Evolutionary conservation across 805 yeast species (phyloP).

Genomic region (Phaffomyces antillensis): DNA sequence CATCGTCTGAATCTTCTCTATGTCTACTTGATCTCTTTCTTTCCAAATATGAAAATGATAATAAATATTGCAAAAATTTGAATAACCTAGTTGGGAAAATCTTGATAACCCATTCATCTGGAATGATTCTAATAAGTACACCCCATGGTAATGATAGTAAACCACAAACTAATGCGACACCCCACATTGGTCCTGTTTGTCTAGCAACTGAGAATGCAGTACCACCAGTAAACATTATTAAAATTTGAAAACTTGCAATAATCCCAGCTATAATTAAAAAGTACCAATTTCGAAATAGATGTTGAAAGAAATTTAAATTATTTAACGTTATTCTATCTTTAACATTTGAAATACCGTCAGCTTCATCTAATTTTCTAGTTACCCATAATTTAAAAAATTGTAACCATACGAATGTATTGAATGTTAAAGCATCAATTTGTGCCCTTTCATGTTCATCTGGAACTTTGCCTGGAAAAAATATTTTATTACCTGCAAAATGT

Average conservation of each 20-base stretch:
- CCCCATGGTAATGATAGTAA: slow-evolving; percentile 78
- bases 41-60: slow-evolving; percentile 15
- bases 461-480: slow-evolving; percentile 40
- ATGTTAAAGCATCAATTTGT: slow-evolving; percentile 76
- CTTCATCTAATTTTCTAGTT: slow-evolving; percentile 86
- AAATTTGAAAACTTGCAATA: slow-evolving; percentile 77
- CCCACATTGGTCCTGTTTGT: slow-evolving; percentile 88
- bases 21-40: slow-evolving; percentile 3
- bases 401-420: slow-evolving; percentile 96
- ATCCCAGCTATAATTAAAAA: slow-evolving; percentile 65
- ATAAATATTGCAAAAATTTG: slow-evolving; percentile 10
- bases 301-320: slow-evolving; percentile 77
- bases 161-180: slow-evolving; percentile 77
- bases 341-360: slow-evolving; percentile 54
- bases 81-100: slow-evolving; percentile 53
- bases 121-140: slow-evolving; percentile 63
- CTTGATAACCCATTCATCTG: slow-evolving; percentile 66
- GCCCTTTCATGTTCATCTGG: slow-evolving; percentile 39
- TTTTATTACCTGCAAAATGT: slow-evolving; percentile 66
- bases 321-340: slow-evolving; percentile 51
- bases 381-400: slow-evolving; percentile 92
- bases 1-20: slow-evolving; percentile 9
- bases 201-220: slow-evolving; percentile 80
- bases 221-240: slow-evolving; percentile 97
- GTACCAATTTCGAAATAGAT: slow-evolving; percentile 75